phyloP scores from a whole-genome alignment of 2,329 filamentous ascomycete genomes.

The Penicillium hordei region DNA sequence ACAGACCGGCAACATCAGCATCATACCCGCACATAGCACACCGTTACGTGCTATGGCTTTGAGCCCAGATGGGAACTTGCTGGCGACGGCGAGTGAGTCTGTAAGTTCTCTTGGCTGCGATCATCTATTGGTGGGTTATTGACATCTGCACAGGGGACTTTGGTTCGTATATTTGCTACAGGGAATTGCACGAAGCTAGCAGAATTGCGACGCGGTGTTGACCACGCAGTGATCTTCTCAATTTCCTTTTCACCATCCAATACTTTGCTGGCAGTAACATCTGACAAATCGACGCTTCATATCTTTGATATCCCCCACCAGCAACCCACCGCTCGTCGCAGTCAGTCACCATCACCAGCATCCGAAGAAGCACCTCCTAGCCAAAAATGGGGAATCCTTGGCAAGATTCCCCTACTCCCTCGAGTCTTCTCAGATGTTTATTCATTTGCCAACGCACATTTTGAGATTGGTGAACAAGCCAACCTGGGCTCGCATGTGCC shows the following conservation, averaged over 20 bases:
- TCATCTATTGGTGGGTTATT: slow-evolving; percentile 17
- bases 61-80: slow-evolving; percentile 73
- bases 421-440: slow-evolving; percentile 87
- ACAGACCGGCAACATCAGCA: slow-evolving; percentile 77
- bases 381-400: slow-evolving; percentile 82
- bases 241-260: slow-evolving; percentile 83
- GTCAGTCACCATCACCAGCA: slow-evolving; percentile 35
- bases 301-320: slow-evolving; percentile 76
- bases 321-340: slow-evolving; percentile 33
- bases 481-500: slow-evolving; percentile 45
- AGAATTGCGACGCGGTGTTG: slow-evolving; percentile 85
- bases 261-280: slow-evolving; percentile 81
- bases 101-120: slow-evolving; percentile 38
- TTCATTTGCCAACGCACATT: slow-evolving; percentile 76
- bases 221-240: slow-evolving; percentile 82
- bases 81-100: slow-evolving; percentile 88
- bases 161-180: slow-evolving; percentile 83
- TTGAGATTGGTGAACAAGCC: slow-evolving; percentile 78
- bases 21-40: slow-evolving; percentile 86
- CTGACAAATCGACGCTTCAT: slow-evolving; percentile 94
- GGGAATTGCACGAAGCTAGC: slow-evolving; percentile 75
- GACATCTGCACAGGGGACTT: slow-evolving; percentile 63
- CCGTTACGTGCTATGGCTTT: slow-evolving; percentile 75
- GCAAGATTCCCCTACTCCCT: slow-evolving; percentile 80
- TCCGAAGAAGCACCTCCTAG: slow-evolving; percentile 51